These are phyloP conservation scores for Rossbeevera mucosa DNA, from an alignment of 768 basidiomycete species.

Conservation along the genomic window DNA sequence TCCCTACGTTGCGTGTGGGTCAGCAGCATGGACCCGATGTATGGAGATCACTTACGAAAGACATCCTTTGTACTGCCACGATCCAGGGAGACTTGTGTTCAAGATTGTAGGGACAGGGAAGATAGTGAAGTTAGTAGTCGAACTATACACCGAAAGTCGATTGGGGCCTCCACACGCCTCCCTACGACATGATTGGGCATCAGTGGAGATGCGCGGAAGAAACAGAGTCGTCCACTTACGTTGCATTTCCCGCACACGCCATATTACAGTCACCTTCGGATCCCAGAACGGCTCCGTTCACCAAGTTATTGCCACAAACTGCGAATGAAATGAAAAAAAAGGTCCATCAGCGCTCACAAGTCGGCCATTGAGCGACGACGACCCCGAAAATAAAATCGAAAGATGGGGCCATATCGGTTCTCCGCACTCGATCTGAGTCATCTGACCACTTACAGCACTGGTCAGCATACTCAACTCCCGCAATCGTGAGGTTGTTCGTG, in stretches of 20 bases:
- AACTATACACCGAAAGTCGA: constrained; percentile 65
- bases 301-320: constrained; percentile 70
- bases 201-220: neutral
- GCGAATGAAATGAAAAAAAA: neutral
- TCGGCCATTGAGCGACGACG: neutral
- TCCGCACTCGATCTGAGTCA: neutral
- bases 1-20: constrained; percentile 39
- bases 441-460: constrained; percentile 43
- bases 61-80: constrained; percentile 66
- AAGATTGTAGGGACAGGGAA: constrained; percentile 56
- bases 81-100: constrained; percentile 56
- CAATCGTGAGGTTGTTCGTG: constrained; percentile 54
- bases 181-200: constrained; percentile 27
- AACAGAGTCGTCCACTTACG: constrained; percentile 40
- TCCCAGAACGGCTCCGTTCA: constrained; percentile 53
- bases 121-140: constrained; percentile 44
- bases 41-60: constrained; percentile 43
- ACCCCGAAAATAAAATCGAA: neutral
- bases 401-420: no score
- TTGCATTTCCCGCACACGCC: constrained; percentile 65
- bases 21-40: neutral
- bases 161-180: constrained; percentile 73
- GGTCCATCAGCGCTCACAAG: constrained; percentile 4
- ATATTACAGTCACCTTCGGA: constrained; percentile 58
- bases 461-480: constrained; percentile 61